Base-by-base conservation (phyloP, 2,329 filamentous ascomycete genomes). In the Penicillium freii region DNA sequence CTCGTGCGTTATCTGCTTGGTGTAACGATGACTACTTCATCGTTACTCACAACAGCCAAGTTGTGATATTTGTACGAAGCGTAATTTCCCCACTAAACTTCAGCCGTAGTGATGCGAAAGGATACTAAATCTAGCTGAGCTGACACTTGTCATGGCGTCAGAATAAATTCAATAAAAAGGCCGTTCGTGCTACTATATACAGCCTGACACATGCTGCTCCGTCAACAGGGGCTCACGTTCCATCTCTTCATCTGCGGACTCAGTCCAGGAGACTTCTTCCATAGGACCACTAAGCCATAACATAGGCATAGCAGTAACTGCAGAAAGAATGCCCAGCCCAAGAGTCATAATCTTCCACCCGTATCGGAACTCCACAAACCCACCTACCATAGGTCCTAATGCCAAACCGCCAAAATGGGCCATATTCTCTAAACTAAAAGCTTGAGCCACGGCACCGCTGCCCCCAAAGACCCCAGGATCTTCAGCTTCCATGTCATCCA, bases 391-490 rank as follows among this genome's bases (percentile, higher is more conserved):
- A 0, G 86, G 85, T 0, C 86, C 86, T 3, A 86, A 51, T 0
- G 83, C 81, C 43, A 87, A 71, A 0, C 86, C 86, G 0, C 76
- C 73, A 56, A 80, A 81, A 68, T 84, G 87, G 0, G 84, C 78
- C 76, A 87, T 80, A 17, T 80, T 83, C 61, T 83, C 85, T 58
- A 88, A 73, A 1, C 82, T 84, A 70, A 87, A 88, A 0, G 87
- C 74, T 68, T 87, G 85, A 2, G 84, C 84, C 68, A 86, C 87
- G 0, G 84, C 84, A 4, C 66, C 66, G 13, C 60, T 59, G 7
- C 62, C 56, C 4, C 85, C 52, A 83, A 88, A 68, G 89, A 95
- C 73, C 88, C 90, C 21, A 83, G 82, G 62, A 81, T 86, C 59
- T 85, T 81, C 64, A 84, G 85, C 4, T 77, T 88, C 55, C 86